Conservation (phyloP, 768 basidiomycete genomes). For the Boletus sp. region DNA sequence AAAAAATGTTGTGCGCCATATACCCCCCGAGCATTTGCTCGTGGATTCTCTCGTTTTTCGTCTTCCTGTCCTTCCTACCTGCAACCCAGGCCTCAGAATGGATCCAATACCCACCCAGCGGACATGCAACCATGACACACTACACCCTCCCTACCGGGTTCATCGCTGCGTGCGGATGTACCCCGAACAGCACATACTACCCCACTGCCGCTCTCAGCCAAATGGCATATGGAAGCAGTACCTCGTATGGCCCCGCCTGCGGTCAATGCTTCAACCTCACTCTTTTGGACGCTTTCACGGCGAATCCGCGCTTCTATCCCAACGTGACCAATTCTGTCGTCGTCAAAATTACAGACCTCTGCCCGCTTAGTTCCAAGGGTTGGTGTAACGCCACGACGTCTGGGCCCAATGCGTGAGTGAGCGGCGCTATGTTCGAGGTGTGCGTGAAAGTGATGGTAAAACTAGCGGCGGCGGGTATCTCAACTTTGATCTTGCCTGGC, state of each 20-base stretch:
- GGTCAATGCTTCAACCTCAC: conserved; percentile 81
- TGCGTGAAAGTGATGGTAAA: neutral
- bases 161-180: conserved; percentile 77
- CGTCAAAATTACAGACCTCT: conserved; percentile 79
- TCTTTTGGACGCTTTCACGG: conserved; percentile 63
- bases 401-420: conserved; percentile 62
- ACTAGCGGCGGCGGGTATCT: conserved; percentile 63
- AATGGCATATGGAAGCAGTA: conserved; percentile 75
- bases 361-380: conserved; percentile 58
- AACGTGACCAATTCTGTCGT: conserved; percentile 57
- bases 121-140: conserved; percentile 78
- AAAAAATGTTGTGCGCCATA: conserved; percentile 17
- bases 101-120: conserved; percentile 62
- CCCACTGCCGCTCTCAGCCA: conserved; percentile 81
- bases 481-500: conserved; percentile 83
- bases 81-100: conserved; percentile 39
- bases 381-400: conserved; percentile 70
- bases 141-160: conserved; percentile 49
- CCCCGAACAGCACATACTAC: conserved; percentile 57
- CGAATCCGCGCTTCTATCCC: conserved; percentile 70
- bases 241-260: conserved; percentile 70
- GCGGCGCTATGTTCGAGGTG: neutral
- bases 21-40: conserved; percentile 4
- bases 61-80: conserved; percentile 27
- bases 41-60: conserved; percentile 21